phyloP scores from a whole-genome alignment of 306 rosid genomes.

The Prunus dulcis region DNA sequence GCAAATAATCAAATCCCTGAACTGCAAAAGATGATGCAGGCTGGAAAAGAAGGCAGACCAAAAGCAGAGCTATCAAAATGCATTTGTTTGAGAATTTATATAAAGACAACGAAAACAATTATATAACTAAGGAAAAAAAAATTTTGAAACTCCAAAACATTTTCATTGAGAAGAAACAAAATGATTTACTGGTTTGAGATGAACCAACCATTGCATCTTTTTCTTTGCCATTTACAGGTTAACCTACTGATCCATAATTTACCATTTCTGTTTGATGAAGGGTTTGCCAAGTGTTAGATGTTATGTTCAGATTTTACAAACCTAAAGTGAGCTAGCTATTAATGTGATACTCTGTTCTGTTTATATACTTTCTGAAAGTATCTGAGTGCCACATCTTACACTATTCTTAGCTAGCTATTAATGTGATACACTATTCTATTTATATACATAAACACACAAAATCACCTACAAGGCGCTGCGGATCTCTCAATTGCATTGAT shows the following conservation, averaged over 20 bases:
- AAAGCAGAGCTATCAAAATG: constrained; percentile 20
- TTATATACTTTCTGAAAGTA: not conserved
- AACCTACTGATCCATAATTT: not conserved
- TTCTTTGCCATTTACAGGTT: not conserved
- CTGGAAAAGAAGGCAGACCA: constrained; percentile 45
- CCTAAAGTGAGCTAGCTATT: too few species aligned
- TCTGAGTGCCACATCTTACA: not conserved
- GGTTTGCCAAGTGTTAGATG: not conserved
- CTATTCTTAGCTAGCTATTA: not conserved
- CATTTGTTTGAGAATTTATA: constrained; percentile 10
- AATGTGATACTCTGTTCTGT: too few species aligned
- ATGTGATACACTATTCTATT: not conserved
- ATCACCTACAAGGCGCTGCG: not conserved
- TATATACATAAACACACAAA: not conserved
- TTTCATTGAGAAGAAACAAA: not conserved
- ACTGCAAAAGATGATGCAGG: constrained; percentile 58
- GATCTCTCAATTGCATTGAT: not conserved
- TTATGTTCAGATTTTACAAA: not conserved
- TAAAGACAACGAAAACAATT: constrained; percentile 4
- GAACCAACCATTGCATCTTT: not conserved
- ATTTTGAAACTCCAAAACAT: constrained; percentile 1
- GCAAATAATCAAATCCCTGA: constrained; percentile 75
- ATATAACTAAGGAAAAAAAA: not conserved
- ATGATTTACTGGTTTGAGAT: not conserved
- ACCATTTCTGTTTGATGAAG: not conserved